Evolutionary conservation across 2,329 filamentous ascomycete genomes (phyloP).

Genomic region (Trichoderma arundinaceum): DNA sequence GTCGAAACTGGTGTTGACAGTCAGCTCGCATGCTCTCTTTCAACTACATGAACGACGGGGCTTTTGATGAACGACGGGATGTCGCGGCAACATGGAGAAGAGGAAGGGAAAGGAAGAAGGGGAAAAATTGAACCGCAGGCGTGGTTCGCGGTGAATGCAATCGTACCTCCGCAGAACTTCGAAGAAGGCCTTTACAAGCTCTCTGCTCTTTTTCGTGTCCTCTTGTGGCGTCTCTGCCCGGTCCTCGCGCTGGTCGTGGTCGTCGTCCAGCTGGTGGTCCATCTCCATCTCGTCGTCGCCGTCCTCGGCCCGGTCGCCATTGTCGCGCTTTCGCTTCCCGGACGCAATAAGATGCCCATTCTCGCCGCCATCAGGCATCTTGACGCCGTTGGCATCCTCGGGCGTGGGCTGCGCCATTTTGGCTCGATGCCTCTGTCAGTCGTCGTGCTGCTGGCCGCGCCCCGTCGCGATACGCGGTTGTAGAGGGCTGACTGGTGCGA

Average conservation of each 20-base stretch:
- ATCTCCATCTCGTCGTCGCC: slow-evolving; percentile 39
- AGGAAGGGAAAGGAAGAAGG: background rate
- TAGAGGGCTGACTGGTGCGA: slow-evolving; percentile 48
- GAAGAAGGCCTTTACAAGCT: slow-evolving; percentile 48
- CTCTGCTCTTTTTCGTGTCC: slow-evolving; percentile 38
- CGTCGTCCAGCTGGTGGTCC: slow-evolving; percentile 32
- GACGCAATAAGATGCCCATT: slow-evolving; percentile 45
- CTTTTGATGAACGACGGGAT: background rate
- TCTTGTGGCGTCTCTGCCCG: background rate
- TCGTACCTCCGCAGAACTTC: slow-evolving; percentile 49
- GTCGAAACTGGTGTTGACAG: slow-evolving; percentile 55
- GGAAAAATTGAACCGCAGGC: background rate
- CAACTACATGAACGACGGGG: background rate
- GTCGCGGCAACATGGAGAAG: background rate
- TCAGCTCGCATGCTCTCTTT: slow-evolving; percentile 39
- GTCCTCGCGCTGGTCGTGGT: background rate
- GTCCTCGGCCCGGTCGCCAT: slow-evolving; percentile 48
- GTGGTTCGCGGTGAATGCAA: slow-evolving; percentile 17
- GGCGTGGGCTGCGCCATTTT: slow-evolving; percentile 52
- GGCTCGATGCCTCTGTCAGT: slow-evolving; percentile 36
- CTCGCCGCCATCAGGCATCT: slow-evolving; percentile 43
- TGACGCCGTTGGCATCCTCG: slow-evolving; percentile 50
- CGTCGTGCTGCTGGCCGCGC: slow-evolving; percentile 42
- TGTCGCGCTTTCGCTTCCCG: slow-evolving; percentile 66
- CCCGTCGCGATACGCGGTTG: slow-evolving; percentile 51